Conservation (phyloP, 2,329 filamentous ascomycete species). For the Mycosphaerella arachidis region DNA sequence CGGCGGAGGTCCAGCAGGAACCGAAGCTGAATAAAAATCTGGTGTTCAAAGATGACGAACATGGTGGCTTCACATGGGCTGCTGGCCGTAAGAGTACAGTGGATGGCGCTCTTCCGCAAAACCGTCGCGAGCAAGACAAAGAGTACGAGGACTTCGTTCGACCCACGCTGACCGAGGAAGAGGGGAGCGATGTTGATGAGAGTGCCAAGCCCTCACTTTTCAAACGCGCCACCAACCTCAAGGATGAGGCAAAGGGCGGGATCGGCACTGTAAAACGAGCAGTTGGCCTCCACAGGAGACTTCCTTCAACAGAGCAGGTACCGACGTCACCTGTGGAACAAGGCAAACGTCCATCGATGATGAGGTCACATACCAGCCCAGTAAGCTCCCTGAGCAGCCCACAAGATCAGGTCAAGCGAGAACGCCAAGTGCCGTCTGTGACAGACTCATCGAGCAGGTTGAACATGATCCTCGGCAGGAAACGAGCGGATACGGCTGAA, state of each 20-base stretch:
- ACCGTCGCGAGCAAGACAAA: slow-evolving; percentile 17
- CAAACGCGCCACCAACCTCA: slow-evolving; percentile 73
- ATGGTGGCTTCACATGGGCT: slow-evolving; percentile 43
- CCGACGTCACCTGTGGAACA: slow-evolving; percentile 6
- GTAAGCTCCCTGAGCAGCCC: slow-evolving; percentile 27
- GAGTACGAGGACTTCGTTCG: slow-evolving; percentile 20
- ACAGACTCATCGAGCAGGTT: slow-evolving; percentile 18
- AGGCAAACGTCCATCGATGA: slow-evolving; percentile 18
- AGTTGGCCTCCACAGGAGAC: slow-evolving; percentile 54
- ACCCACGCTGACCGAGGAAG: slow-evolving; percentile 28
- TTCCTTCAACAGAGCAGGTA: slow-evolving; percentile 31
- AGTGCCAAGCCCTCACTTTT: slow-evolving; percentile 53
- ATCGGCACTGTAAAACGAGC: slow-evolving; percentile 82
- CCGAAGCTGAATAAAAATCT: slow-evolving; percentile 33
- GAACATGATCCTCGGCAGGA: slow-evolving; percentile 11
- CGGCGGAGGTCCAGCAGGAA: slow-evolving; percentile 12
- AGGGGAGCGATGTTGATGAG: slow-evolving; percentile 30
- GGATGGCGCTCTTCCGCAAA: slow-evolving; percentile 41
- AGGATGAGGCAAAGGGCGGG: slow-evolving; percentile 75
- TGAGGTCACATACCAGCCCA: slow-evolving; percentile 25
- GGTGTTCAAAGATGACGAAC: slow-evolving; percentile 56
- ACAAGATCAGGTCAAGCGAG: slow-evolving; percentile 5
- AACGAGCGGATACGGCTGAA: slow-evolving; percentile 12
- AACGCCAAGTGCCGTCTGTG: slow-evolving; percentile 8
- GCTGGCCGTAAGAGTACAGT: slow-evolving; percentile 45